Base-by-base conservation (phyloP, 441 rosid species). In the Lepidium campestre region DNA sequence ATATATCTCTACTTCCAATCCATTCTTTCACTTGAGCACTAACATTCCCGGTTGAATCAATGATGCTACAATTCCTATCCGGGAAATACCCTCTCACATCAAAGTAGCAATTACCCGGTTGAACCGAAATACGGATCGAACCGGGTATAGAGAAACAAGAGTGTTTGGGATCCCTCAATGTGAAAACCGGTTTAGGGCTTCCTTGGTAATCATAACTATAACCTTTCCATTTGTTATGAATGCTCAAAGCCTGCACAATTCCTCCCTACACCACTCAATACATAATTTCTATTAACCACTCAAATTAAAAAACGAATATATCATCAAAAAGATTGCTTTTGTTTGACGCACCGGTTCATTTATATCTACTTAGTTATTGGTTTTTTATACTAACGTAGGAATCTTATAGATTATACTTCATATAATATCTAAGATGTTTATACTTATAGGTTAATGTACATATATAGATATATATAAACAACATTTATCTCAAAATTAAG, bases 191-290 rank as follows among this genome's bases (percentile, higher is more conserved):
- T 69, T 79, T 85, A 54, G 83, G 82, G 17, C 79, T 68, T 56
- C 86, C 96, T 77, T 85, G 82, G 7, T 86, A 88, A 52, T 81
- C 82, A 10, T 44, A 82, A 45, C 60, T 68, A 75, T 86, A 89
- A n/a, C 90, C 95, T 66, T 79, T 89, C 98, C 96, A 89, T 55
- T 78, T 89, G 75, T 70, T 85, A 15, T 85, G 63, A 36, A 88
- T 67, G 75, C 90, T 79, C 25, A 89, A 65, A 36, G 90, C 98
- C 67, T 90, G 78, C 44, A 92, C 77, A n/a, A 85, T 56, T 23
- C 96, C 96, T 78, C 81, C 85, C 86, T 83, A 64, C 17, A 64
- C 37, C 61, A 68, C 45, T 17, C 65, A 68, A 68, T 10, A 22
- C 4, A n/a, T 20, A 12, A 23, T n/a, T 31, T 53, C 44, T 17